Evolutionary conservation across 176 grass and related monocot species (phyloP), one percentile per base, ranked within the genome.

Genomic region (Ensete glaucum): DNA sequence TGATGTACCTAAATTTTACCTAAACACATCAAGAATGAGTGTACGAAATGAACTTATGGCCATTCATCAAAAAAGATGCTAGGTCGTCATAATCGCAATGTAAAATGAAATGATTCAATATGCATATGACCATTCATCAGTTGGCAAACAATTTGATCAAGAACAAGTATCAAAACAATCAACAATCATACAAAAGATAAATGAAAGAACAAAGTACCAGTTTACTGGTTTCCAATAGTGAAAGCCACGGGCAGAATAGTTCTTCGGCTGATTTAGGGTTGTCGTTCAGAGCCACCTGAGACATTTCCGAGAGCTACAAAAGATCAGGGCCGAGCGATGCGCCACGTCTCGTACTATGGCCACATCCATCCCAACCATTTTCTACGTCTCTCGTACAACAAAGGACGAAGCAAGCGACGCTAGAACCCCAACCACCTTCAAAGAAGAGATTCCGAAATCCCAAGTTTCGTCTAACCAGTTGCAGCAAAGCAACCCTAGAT

Each of bases 161-260:
- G 51, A 59, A 63, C 34, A 43, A 43, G 34, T 17, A 6, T 22
- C 50, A 15, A 51, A 20, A 20, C 19, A 50, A 52, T 52, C 9
- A 70, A 49, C 23, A 14, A 51, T 34, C 19, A 57, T 78, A 48
- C 17, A 17, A 76, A 74, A 82, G n/a, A 67, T 21, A 15, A 3
- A 53, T 69, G 51, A 16, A 68, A 14, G 13, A 22, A 53, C 64
- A 64, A 9, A 76, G 62, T 82, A 93, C 90, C 75, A 89, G 82
- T 25, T 85, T 69, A 15, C 71, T 57, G 50, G 94, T 91, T 48
- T 93, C 84, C 0, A 88, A 82, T 62, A 91, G 86, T 19, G 88
- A 62, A 64, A 96, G 89, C 90, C 93, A 92, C 77, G 90, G 93
- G 13, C 77, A 63, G 84, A 86, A 92, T 57, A 96, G 83, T 29